phyloP scores from a whole-genome alignment of 208 protist species.

The Trichomonas gallinae region DNA sequence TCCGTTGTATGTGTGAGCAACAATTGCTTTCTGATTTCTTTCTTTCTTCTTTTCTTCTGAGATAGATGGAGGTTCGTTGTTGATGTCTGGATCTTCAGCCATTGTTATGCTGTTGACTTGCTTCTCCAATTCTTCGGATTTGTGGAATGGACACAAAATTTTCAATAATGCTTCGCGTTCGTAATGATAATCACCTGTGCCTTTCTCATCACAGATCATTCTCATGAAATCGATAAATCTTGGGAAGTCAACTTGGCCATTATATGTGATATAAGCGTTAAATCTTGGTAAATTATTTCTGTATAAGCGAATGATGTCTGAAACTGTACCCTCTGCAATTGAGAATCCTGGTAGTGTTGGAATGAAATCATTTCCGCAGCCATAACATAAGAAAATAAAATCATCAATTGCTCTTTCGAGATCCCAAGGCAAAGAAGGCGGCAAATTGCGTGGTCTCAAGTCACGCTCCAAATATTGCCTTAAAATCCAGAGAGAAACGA shows the following conservation, averaged over 20 bases:
- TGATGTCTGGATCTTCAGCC: neutral
- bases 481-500: neutral
- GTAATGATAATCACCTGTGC: neutral
- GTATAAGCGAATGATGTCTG: slow-evolving; percentile 65
- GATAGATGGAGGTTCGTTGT: neutral
- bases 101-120: neutral
- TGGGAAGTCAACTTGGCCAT: slow-evolving; percentile 40
- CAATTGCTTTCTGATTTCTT: neutral
- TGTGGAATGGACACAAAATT: neutral
- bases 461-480: neutral
- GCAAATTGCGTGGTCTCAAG: neutral
- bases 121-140: neutral
- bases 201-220: neutral
- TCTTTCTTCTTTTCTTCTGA: neutral
- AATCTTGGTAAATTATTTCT: slow-evolving; percentile 51
- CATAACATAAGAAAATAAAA: slow-evolving; percentile 60
- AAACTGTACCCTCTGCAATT: slow-evolving; percentile 71
- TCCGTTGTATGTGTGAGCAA: neutral
- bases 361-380: slow-evolving; percentile 94
- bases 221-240: neutral
- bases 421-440: slow-evolving; percentile 21
- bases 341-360: slow-evolving; percentile 71
- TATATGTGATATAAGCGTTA: slow-evolving; percentile 54
- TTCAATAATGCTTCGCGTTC: neutral
- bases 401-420: slow-evolving; percentile 34